Evolutionary conservation across 2,329 filamentous ascomycete genomes (phyloP).

Genomic region (Huntiella savannae): DNA sequence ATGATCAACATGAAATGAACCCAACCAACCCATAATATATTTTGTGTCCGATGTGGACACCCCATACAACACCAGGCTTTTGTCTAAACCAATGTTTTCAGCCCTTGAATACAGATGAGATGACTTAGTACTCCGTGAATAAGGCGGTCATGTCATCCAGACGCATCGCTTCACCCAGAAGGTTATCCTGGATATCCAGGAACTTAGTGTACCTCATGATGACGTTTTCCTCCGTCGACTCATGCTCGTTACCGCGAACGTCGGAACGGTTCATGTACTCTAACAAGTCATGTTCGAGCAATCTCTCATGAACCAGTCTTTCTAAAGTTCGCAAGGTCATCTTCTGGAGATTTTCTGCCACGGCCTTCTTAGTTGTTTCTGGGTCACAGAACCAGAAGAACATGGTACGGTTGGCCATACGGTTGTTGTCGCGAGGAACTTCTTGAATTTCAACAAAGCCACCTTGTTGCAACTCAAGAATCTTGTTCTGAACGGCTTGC

Average conservation of each 20-base stretch:
- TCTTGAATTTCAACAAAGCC: constrained; percentile 87
- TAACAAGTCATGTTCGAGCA: constrained; percentile 51
- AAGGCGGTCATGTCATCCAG: constrained; percentile 73
- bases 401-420: constrained; percentile 63
- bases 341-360: constrained; percentile 74
- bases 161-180: constrained; percentile 60
- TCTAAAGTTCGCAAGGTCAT: constrained; percentile 73
- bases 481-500: constrained; percentile 64
- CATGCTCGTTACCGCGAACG: constrained; percentile 63
- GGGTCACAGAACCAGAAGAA: constrained; percentile 86
- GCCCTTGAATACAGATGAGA: no score
- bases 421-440: constrained; percentile 70
- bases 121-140: constrained; percentile 52
- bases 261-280: constrained; percentile 71
- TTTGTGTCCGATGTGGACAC: no score
- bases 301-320: constrained; percentile 57
- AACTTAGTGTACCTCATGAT: constrained; percentile 41
- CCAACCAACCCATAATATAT: neutral
- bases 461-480: constrained; percentile 68
- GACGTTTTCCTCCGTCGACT: constrained; percentile 52
- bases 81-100: no score
- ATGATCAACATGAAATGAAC: neutral
- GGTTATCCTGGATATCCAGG: constrained; percentile 47
- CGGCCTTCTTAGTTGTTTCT: constrained; percentile 46
- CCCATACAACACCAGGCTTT: no score